Percentiles rank a stretch among this genome's conserved stretches.
Conservation (phyloP, 768 basidiomycete genomes). For the Mrakia blollopis region DNA sequence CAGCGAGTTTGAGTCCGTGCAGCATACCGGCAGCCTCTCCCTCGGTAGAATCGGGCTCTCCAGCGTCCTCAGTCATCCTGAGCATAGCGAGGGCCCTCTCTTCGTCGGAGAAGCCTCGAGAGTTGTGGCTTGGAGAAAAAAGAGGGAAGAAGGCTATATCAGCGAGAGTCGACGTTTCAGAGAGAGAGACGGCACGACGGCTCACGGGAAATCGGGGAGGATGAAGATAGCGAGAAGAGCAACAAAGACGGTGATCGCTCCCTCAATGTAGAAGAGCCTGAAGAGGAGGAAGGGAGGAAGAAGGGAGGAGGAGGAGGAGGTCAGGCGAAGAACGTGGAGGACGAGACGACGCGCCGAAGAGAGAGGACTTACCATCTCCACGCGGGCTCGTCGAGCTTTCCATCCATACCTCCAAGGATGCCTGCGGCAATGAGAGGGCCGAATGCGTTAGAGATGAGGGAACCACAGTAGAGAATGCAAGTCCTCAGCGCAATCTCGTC, state of each 20-base stretch:
- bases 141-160: conserved; percentile 43
- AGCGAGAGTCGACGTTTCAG: conserved; percentile 53
- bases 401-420: conserved; percentile 68
- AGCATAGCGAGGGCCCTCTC: conserved; percentile 42
- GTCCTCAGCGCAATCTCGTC: conserved; percentile 55
- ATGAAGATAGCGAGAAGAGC: conserved; percentile 54
- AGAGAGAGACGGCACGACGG: not conserved
- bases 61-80: conserved; percentile 46
- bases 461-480: conserved; percentile 64
- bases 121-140: conserved; percentile 48
- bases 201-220: conserved; percentile 27
- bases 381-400: conserved; percentile 59
- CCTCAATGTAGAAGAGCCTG: conserved; percentile 76
- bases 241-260: conserved; percentile 58
- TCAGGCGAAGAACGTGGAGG: not conserved
- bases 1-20: not conserved
- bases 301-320: conserved; percentile 27
- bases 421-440: conserved; percentile 60
- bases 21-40: not conserved
- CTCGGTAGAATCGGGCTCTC: not conserved
- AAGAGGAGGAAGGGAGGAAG: conserved; percentile 35
- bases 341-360: not conserved
- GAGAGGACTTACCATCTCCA: conserved; percentile 57
- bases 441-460: conserved; percentile 73
- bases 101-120: conserved; percentile 41